phyloP scores from a whole-genome alignment of 1,139 yeast species.

The Candida sanyaensis region DNA sequence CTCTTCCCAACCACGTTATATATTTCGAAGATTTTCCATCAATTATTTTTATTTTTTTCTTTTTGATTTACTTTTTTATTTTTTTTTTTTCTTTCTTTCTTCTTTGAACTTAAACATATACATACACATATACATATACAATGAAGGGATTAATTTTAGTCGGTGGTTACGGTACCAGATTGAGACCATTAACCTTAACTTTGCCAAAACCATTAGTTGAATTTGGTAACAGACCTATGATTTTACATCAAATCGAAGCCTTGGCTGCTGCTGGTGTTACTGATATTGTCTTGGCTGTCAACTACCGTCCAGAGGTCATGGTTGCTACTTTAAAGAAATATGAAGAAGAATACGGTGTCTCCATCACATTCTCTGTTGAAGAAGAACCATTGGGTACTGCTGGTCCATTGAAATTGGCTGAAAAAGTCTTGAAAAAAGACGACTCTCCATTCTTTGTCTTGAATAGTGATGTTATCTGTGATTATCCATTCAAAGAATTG shows the following conservation, averaged over 20 bases:
- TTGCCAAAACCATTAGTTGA: constrained; percentile 98
- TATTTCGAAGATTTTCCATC: not conserved
- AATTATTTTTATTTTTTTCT: not conserved
- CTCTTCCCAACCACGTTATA: not conserved
- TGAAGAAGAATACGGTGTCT: constrained; percentile 93
- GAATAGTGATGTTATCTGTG: constrained; percentile 98
- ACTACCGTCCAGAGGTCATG: constrained; percentile 99
- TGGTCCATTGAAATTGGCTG: constrained; percentile 98
- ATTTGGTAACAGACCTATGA: constrained; percentile 98
- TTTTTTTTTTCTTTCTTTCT: too few species aligned
- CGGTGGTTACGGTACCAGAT: constrained; percentile 99
- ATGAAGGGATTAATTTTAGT: constrained; percentile 99
- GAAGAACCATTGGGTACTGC: constrained; percentile 99
- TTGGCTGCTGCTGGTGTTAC: constrained; percentile 98
- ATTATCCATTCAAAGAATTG: constrained; percentile 93
- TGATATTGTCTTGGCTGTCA: constrained; percentile 97
- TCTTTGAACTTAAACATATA: not conserved
- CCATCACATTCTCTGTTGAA: constrained; percentile 96
- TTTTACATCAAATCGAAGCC: constrained; percentile 96
- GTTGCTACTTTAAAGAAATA: constrained; percentile 91
- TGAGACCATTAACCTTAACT: constrained; percentile 97
- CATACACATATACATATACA: not conserved
- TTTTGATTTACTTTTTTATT: not conserved
- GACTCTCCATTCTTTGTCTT: constrained; percentile 95
- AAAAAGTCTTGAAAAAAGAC: constrained; percentile 89